phyloP scores from a whole-genome alignment of 495 filamentous ascomycete species.

The Penicillium maclennaniae region DNA sequence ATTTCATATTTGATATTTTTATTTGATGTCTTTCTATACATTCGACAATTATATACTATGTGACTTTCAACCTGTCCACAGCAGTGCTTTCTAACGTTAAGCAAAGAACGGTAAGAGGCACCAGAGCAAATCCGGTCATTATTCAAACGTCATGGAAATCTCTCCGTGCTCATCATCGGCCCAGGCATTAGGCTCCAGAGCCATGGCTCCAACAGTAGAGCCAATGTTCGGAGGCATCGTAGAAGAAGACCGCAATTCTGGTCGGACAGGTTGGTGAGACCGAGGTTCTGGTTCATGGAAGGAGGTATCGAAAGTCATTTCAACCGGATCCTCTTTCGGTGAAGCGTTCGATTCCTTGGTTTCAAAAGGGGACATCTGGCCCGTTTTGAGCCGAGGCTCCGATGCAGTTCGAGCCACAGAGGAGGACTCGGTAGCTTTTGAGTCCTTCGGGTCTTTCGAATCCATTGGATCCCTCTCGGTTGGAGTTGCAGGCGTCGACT shows the following conservation, averaged over 20 bases:
- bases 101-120: neutral
- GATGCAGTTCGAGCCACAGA: constrained; percentile 30
- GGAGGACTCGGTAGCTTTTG: constrained; percentile 2
- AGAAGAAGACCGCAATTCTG: constrained; percentile 41
- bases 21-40: constrained; percentile 8
- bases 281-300: constrained; percentile 40
- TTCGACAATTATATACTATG: constrained; percentile 11
- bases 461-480: constrained; percentile 48
- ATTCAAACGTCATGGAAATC: constrained; percentile 58
- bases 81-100: constrained; percentile 11
- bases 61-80: constrained; percentile 7
- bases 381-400: constrained; percentile 25
- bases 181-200: constrained; percentile 73
- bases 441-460: neutral
- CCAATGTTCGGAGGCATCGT: constrained; percentile 31
- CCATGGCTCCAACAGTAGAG: constrained; percentile 34
- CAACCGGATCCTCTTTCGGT: constrained; percentile 48
- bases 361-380: constrained; percentile 13
- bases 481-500: constrained; percentile 29
- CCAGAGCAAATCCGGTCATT: constrained; percentile 20
- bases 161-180: constrained; percentile 67
- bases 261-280: constrained; percentile 22
- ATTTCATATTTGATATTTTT: neutral
- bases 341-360: constrained; percentile 21
- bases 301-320: constrained; percentile 72